Conservation (phyloP, 306 rosid species). For the Hippophae rhamnoides region DNA sequence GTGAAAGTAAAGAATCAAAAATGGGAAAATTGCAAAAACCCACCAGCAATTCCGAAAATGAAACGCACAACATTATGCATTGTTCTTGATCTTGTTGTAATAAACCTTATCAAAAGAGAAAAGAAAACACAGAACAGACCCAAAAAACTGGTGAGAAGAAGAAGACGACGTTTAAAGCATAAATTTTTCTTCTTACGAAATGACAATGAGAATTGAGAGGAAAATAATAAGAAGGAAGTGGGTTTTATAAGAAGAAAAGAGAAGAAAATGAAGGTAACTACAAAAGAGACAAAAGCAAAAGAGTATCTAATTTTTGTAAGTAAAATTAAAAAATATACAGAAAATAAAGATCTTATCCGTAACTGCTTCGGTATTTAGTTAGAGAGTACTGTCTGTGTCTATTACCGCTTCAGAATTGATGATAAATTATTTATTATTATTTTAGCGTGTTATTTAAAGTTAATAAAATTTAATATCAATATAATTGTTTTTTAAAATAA, state of each 20-base stretch:
- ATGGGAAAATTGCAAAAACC: constrained; percentile 9
- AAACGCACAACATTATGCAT: constrained; percentile 52
- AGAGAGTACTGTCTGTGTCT: too few species aligned
- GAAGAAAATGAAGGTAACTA: background rate
- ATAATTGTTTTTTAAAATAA: too few species aligned
- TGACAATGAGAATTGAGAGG: background rate
- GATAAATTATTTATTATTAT: too few species aligned
- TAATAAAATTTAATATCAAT: too few species aligned
- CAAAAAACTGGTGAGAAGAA: background rate
- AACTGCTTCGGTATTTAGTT: too few species aligned
- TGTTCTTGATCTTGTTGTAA: background rate
- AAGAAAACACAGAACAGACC: background rate
- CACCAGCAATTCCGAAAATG: constrained; percentile 71
- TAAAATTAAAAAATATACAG: too few species aligned
- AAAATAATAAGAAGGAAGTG: constrained; percentile 1
- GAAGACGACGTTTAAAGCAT: background rate
- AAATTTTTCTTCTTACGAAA: background rate
- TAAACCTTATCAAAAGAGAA: background rate
- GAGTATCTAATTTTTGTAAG: background rate
- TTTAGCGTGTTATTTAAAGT: too few species aligned
- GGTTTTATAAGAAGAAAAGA: constrained; percentile 23
- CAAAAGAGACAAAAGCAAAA: background rate
- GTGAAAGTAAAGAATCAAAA: background rate
- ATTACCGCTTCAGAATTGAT: too few species aligned
- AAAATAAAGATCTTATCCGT: too few species aligned